Evolutionary conservation across 768 basidiomycete species (phyloP).

Genomic region (Amanita muscaria): DNA sequence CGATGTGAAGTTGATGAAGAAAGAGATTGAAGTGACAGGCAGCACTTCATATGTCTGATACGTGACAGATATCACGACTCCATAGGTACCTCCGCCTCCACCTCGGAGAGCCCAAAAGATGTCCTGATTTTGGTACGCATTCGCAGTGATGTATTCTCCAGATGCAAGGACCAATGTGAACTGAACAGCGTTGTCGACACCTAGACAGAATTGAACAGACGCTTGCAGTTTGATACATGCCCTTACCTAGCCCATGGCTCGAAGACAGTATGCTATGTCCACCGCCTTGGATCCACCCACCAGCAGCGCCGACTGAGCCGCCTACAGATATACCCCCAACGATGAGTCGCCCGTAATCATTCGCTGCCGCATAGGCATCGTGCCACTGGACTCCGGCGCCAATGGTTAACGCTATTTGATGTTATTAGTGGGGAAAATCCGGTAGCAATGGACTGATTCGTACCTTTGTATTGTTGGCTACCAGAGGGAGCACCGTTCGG

Average conservation of each 20-base stretch:
- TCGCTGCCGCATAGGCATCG: conserved; percentile 31
- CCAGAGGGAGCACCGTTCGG: conserved; percentile 23
- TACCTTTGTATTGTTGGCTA: not conserved
- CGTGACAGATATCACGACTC: too few species aligned
- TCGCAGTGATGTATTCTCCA: conserved; percentile 29
- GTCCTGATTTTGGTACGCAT: conserved; percentile 31
- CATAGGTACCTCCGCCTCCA: too few species aligned
- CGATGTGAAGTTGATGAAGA: conserved; percentile 24
- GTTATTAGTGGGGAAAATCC: conserved; percentile 6
- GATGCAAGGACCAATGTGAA: too few species aligned
- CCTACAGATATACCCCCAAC: conserved; percentile 33
- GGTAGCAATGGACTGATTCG: too few species aligned
- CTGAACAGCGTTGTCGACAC: conserved; percentile 39
- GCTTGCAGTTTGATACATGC: too few species aligned
- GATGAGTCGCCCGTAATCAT: conserved; percentile 29
- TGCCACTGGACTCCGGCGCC: conserved; percentile 39
- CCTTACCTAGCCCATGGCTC: not conserved
- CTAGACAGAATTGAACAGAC: conserved; percentile 14
- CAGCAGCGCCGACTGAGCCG: too few species aligned
- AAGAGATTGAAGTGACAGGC: conserved; percentile 22
- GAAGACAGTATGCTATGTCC: conserved; percentile 15
- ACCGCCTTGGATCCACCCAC: conserved; percentile 40
- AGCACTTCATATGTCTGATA: conserved; percentile 30
- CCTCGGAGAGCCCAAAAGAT: too few species aligned
- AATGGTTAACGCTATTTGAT: conserved; percentile 19